Percentiles rank a stretch among this genome's conserved stretches.
These are phyloP conservation scores for Trichoderma sp. DNA, from an alignment of 2,329 filamentous ascomycete species.

Conservation along the genomic window DNA sequence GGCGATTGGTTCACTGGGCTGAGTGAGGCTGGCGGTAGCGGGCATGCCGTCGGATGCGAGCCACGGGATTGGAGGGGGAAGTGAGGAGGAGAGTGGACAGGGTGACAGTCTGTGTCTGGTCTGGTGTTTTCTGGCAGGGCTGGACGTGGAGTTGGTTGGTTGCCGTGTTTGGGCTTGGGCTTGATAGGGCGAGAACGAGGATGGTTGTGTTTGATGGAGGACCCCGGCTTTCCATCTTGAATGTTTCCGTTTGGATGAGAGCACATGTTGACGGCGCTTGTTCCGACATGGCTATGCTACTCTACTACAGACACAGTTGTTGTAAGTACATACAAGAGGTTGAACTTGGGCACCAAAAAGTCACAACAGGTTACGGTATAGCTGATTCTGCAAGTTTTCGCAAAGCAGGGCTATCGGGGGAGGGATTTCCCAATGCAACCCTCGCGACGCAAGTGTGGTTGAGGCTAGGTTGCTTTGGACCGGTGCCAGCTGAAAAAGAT, in stretches of 20 bases:
- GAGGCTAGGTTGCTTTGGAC: not conserved
- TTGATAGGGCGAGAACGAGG: not conserved
- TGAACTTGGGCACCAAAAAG: not conserved
- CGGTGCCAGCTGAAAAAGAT: not conserved
- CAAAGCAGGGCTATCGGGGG: slow-evolving; percentile 13
- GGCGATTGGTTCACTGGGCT: not conserved
- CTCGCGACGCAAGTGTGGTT: not conserved
- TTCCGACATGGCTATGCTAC: not conserved
- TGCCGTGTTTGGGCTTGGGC: not conserved
- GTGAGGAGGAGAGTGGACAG: not conserved
- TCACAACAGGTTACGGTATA: not conserved
- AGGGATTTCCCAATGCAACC: slow-evolving; percentile 9
- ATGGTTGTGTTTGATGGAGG: not conserved
- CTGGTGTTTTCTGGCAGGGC: not conserved
- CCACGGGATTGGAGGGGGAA: not conserved
- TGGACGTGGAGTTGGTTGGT: not conserved
- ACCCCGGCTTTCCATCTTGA: not conserved
- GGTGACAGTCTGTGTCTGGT: not conserved
- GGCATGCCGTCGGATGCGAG: not conserved
- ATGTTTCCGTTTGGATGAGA: not conserved
- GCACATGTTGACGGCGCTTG: not conserved
- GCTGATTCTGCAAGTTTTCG: not conserved
- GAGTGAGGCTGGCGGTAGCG: slow-evolving; percentile 6
- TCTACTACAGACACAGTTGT: not conserved
- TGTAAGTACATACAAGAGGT: too few species aligned